These are phyloP conservation scores for Oropetium thomaeum DNA, from an alignment of 176 grass and related monocot species.

Conservation along the genomic window DNA sequence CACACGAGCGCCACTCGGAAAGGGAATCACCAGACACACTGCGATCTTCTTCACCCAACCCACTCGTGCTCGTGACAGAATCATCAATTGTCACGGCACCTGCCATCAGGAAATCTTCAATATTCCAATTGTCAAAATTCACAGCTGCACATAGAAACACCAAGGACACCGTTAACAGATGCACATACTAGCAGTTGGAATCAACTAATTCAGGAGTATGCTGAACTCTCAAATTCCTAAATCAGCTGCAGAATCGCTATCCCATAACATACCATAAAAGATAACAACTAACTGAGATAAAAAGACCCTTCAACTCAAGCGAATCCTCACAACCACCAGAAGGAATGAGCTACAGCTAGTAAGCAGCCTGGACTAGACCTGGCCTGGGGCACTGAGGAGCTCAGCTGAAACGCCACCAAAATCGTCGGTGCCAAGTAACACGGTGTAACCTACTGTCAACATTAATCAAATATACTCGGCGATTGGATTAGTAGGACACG, in stretches of 20 bases:
- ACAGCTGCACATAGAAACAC: slow-evolving; percentile 36
- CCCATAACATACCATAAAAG: not conserved
- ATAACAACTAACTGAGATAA: not conserved
- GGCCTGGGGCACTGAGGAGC: not conserved
- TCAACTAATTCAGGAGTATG: slow-evolving; percentile 14
- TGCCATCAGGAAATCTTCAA: slow-evolving; percentile 42
- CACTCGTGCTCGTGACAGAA: slow-evolving; percentile 38
- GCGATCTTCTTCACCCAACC: slow-evolving; percentile 26
- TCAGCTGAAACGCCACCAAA: not conserved
- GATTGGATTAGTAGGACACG: not conserved
- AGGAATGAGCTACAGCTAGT: slow-evolving; percentile 11
- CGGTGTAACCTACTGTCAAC: not conserved
- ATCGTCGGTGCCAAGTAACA: not conserved
- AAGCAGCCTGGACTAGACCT: not conserved
- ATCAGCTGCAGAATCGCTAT: not conserved
- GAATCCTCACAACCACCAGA: not conserved
- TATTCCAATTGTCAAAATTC: not conserved
- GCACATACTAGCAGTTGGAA: not conserved
- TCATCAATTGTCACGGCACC: slow-evolving; percentile 44
- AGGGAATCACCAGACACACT: slow-evolving; percentile 40
- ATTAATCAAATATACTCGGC: not conserved
- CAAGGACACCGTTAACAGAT: not conserved
- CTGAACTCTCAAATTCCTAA: not conserved
- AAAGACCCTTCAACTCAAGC: not conserved
- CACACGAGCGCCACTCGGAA: slow-evolving; percentile 47